phyloP scores from a whole-genome alignment of 1,139 yeast species.

The Geotrichum carabidarum region DNA sequence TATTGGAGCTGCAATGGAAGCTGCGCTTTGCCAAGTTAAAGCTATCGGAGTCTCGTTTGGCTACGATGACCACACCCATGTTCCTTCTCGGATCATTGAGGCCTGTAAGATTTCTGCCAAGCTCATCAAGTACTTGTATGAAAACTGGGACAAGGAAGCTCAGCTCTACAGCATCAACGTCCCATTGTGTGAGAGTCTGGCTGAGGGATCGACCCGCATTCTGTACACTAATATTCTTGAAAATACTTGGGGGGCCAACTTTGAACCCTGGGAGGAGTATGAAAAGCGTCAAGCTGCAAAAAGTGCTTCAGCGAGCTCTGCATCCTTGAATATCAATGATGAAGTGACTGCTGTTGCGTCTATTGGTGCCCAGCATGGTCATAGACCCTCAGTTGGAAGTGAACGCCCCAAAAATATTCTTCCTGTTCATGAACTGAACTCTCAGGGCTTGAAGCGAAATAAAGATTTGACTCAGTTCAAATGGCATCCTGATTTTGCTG shows the following conservation, averaged over 20 bases:
- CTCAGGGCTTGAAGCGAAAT: constrained; percentile 17
- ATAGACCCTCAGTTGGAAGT: not conserved
- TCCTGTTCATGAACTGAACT: constrained; percentile 14
- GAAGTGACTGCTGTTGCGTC: constrained; percentile 8
- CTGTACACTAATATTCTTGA: constrained; percentile 71
- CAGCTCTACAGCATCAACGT: constrained; percentile 82
- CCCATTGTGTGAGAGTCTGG: constrained; percentile 57
- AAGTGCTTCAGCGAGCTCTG: not conserved
- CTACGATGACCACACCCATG: constrained; percentile 53
- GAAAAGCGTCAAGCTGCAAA: constrained; percentile 8
- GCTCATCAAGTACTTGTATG: constrained; percentile 53
- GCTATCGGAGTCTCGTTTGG: constrained; percentile 83
- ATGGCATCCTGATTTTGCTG: constrained; percentile 81
- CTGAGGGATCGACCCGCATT: constrained; percentile 51
- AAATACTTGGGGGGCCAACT: constrained; percentile 72
- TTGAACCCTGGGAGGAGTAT: constrained; percentile 31
- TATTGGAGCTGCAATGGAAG: constrained; percentile 96
- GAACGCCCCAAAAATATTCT: constrained; percentile 13
- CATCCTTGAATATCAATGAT: constrained; percentile 14
- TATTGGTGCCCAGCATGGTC: not conserved
- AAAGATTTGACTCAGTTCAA: constrained; percentile 42
- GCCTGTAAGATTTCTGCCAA: constrained; percentile 68
- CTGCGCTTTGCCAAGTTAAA: constrained; percentile 69
- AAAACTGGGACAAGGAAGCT: constrained; percentile 51
- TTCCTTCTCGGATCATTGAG: constrained; percentile 49